phyloP scores from a whole-genome alignment of 768 basidiomycete genomes.

The Boletales sp. region DNA sequence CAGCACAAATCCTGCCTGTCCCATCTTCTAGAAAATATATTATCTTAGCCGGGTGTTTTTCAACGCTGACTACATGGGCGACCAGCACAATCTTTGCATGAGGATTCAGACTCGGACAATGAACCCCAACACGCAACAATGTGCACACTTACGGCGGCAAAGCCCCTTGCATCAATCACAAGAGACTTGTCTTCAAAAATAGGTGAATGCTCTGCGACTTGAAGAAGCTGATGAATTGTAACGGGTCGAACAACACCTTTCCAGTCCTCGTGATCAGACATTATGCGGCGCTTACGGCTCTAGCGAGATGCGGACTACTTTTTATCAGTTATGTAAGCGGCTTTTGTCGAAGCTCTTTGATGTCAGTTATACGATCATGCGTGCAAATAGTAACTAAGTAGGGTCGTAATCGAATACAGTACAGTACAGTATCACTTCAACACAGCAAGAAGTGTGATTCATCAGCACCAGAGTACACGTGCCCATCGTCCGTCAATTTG shows the following conservation, averaged over 20 bases:
- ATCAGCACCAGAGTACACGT: slow-evolving; percentile 76
- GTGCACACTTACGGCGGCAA: slow-evolving; percentile 15
- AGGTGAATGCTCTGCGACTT: slow-evolving; percentile 32
- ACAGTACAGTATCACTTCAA: slow-evolving; percentile 24
- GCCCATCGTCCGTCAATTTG: slow-evolving; percentile 72
- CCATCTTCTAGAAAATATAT: slow-evolving; percentile 37
- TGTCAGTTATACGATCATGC: no score
- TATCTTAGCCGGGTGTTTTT: not conserved
- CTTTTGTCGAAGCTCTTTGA: no score
- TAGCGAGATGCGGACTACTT: no score
- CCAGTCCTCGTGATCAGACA: slow-evolving; percentile 8
- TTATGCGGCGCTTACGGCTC: not conserved
- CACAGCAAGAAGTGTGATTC: slow-evolving; percentile 71
- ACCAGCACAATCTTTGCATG: slow-evolving; percentile 45
- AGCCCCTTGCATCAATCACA: slow-evolving; percentile 42
- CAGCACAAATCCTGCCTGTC: slow-evolving; percentile 24
- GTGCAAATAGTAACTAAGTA: not conserved
- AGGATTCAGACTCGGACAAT: not conserved
- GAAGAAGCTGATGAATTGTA: slow-evolving; percentile 51
- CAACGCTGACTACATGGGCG: slow-evolving; percentile 35
- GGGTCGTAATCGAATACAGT: not conserved
- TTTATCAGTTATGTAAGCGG: no score
- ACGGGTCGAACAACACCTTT: slow-evolving; percentile 37
- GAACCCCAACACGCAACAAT: slow-evolving; percentile 22
- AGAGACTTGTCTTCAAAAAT: slow-evolving; percentile 41